Evolutionary conservation across 768 basidiomycete genomes (phyloP).

Genomic region (Coprinopsis sp.): DNA sequence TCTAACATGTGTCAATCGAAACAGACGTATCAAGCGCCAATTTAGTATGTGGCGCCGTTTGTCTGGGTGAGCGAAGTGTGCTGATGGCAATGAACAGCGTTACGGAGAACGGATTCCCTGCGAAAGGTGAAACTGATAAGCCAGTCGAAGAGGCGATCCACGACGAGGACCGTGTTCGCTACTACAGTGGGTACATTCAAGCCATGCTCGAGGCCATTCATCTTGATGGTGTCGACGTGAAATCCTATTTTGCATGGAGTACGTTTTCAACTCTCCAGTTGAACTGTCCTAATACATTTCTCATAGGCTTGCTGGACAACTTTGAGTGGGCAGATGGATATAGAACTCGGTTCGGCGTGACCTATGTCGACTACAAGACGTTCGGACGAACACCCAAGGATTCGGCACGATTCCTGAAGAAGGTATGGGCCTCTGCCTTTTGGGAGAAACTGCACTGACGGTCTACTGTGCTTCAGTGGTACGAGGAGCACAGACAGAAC

Average conservation of each 20-base stretch:
- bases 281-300: neutral
- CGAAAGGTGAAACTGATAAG: conserved; percentile 50
- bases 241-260: conserved; percentile 68
- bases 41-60: conserved; percentile 57
- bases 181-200: conserved; percentile 51
- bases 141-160: conserved; percentile 45
- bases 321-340: conserved; percentile 75
- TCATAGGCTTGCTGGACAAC: conserved; percentile 57
- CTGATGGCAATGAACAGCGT: conserved; percentile 36
- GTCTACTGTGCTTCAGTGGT: conserved; percentile 14
- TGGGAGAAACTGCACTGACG: neutral
- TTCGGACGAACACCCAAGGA: conserved; percentile 61
- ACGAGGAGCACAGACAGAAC: conserved; percentile 8
- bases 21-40: conserved; percentile 40
- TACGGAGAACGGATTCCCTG: conserved; percentile 67
- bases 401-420: conserved; percentile 46
- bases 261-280: conserved; percentile 17
- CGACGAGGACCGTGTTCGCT: conserved; percentile 58
- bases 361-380: conserved; percentile 63
- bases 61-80: too few species aligned
- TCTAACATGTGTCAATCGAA: neutral
- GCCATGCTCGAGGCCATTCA: conserved; percentile 50
- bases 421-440: conserved; percentile 19
- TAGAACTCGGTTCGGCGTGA: conserved; percentile 61
- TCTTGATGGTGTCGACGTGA: conserved; percentile 54